phyloP scores from a whole-genome alignment of 352 stramenopile genomes.

The Phytophthora tentaculata region DNA sequence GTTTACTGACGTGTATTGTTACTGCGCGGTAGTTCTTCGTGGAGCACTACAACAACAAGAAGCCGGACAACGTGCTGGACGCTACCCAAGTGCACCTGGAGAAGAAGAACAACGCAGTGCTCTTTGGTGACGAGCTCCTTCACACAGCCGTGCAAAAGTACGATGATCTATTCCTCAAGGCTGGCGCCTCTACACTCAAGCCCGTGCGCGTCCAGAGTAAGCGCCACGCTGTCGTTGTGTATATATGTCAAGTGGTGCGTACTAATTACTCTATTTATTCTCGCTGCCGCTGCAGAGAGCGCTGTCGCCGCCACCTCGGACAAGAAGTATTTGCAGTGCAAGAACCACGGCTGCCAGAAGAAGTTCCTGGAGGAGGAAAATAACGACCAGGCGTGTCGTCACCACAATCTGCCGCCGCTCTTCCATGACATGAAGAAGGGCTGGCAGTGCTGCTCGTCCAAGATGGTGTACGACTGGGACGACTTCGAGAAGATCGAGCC shows the following conservation, averaged over 20 bases:
- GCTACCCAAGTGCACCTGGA: conserved; percentile 68
- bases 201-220: conserved; percentile 49
- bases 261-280: not conserved
- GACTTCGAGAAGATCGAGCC: conserved; percentile 92
- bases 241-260: not conserved
- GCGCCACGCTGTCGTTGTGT: conserved; percentile 20
- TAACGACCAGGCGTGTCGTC: conserved; percentile 70
- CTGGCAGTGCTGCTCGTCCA: conserved; percentile 90
- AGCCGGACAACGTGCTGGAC: conserved; percentile 71
- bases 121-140: conserved; percentile 80
- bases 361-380: conserved; percentile 87
- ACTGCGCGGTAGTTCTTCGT: conserved; percentile 82
- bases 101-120: conserved; percentile 54
- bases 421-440: conserved; percentile 93
- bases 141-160: conserved; percentile 85
- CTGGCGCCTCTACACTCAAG: conserved; percentile 59
- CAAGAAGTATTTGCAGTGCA: conserved; percentile 77
- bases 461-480: conserved; percentile 96
- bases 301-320: conserved; percentile 14
- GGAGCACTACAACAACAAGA: conserved; percentile 92
- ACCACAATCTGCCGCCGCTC: conserved; percentile 81
- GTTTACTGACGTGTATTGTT: not conserved
- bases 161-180: conserved; percentile 87
- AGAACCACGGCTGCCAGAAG: conserved; percentile 86
- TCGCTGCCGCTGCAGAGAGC: conserved; percentile 21